Conservation (phyloP, 495 filamentous ascomycete species). For the Xylaria curta region DNA sequence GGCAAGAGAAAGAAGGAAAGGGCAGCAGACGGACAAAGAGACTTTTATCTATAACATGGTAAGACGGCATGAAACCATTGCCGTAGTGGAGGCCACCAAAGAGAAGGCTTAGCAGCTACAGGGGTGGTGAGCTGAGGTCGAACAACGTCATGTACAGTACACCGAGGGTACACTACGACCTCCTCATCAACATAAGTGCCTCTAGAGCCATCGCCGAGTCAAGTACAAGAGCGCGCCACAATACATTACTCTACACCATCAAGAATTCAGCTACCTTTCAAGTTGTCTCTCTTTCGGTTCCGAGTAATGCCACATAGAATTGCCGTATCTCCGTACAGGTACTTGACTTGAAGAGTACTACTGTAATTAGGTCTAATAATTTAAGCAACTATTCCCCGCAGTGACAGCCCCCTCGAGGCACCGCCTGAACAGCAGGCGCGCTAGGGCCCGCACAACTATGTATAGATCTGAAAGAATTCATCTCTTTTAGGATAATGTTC, state of each 20-base stretch:
- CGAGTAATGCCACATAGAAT: background rate
- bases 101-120: conserved; percentile 18
- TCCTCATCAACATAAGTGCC: background rate
- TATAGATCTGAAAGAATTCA: background rate
- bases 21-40: background rate
- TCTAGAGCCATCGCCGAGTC: background rate
- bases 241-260: background rate
- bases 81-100: conserved; percentile 9
- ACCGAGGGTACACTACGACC: background rate
- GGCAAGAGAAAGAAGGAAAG: conserved; percentile 1
- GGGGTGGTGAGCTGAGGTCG: background rate
- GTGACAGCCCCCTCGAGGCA: background rate
- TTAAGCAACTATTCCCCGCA: background rate
- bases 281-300: background rate
- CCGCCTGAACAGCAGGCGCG: background rate
- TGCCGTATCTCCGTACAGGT: background rate
- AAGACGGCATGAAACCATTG: conserved; percentile 17
- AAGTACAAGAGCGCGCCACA: background rate
- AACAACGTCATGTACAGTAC: background rate
- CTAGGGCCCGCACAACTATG: background rate
- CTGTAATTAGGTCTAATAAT: background rate
- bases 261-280: background rate
- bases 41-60: background rate
- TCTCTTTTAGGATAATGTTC: background rate
- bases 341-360: background rate